phyloP scores from a whole-genome alignment of 257 asterid genomes.

The Penstemon newberryi region DNA sequence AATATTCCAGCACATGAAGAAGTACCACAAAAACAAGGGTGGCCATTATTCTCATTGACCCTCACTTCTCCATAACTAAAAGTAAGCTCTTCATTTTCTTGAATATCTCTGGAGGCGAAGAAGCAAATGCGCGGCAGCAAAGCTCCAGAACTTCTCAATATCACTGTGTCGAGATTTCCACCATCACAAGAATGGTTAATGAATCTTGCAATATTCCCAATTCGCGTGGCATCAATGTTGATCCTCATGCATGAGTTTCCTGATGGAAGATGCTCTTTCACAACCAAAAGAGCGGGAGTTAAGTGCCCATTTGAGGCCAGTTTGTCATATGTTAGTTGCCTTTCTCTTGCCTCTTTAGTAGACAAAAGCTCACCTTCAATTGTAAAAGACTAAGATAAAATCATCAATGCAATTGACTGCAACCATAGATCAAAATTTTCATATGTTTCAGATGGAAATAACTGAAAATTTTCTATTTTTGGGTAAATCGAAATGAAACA shows the following conservation, averaged over 20 bases:
- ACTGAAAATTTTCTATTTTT: not conserved
- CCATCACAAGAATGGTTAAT: conserved; percentile 95
- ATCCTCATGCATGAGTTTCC: conserved; percentile 72
- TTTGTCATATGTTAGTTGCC: conserved; percentile 63
- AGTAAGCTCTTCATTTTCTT: conserved; percentile 66
- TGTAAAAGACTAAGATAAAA: not conserved
- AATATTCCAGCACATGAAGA: conserved; percentile 61
- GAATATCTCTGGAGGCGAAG: conserved; percentile 61
- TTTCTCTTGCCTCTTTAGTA: conserved; percentile 63
- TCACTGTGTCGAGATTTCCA: conserved; percentile 60
- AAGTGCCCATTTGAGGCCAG: conserved; percentile 32
- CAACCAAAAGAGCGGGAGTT: conserved; percentile 75
- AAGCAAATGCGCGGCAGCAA: conserved; percentile 84
- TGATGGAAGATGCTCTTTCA: conserved; percentile 78
- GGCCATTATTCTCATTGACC: conserved; percentile 38
- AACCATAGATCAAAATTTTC: not conserved
- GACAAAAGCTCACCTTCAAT: conserved; percentile 77
- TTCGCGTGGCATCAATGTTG: conserved; percentile 80
- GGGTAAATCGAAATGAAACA: too few species aligned
- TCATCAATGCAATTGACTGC: not conserved
- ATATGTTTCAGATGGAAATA: not conserved
- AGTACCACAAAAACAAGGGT: conserved; percentile 71
- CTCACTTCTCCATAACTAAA: conserved; percentile 77
- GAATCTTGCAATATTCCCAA: conserved; percentile 79
- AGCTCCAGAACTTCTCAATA: conserved; percentile 81